Evolutionary conservation across 75 land plant genomes (phyloP), one percentile per base, ranked within the genome.

Genomic region (Larix kaempferi): DNA sequence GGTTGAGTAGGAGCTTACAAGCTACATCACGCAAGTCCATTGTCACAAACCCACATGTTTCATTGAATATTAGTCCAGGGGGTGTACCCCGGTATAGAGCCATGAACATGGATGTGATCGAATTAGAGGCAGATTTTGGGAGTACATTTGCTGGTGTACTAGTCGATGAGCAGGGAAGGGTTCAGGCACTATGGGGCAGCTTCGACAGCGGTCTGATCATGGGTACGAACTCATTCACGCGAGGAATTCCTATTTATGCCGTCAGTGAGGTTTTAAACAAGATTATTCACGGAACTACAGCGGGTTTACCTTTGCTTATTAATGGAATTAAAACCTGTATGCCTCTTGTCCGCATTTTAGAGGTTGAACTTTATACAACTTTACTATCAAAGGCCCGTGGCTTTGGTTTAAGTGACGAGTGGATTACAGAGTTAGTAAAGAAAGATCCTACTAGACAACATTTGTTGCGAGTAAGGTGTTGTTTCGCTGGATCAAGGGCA

Each of bases 311-410:
- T 65, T 81, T 89, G 59, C 89, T 89, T 12, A 91, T 95, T 44
- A 95, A 95, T 82, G 93, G 93, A 11, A 65, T 80, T 14, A 84
- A 84, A 74, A 86, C 89, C 74, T 84, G 84, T 25, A 93, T 91
- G 93, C 98, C 98, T 6, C 86, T 89, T 80, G 78, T 92, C 33
- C 88, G 89, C 19, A 88, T 91, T 64, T 74, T 95, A 16, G 98
- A 95, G 77, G 95, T 83, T 23, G 98, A 95, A 81, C 92, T 95
- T 62, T 91, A 91, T 82, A 91, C 98, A 12, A 91, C 95, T 19
- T 69, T 92, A 83, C 87, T 95, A 22, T 92, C 93, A 13, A 95
- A 92, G 78, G 98, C 95, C 8, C 80, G 93, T 25, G 89, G 92
- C 82, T 95, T 91, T 78, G 98, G 98, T 2, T 78, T 95, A 55